Evolutionary conservation across 768 basidiomycete species (phyloP), one percentile per base, ranked within the genome.

Genomic region (Cystobasidium tubakii): DNA sequence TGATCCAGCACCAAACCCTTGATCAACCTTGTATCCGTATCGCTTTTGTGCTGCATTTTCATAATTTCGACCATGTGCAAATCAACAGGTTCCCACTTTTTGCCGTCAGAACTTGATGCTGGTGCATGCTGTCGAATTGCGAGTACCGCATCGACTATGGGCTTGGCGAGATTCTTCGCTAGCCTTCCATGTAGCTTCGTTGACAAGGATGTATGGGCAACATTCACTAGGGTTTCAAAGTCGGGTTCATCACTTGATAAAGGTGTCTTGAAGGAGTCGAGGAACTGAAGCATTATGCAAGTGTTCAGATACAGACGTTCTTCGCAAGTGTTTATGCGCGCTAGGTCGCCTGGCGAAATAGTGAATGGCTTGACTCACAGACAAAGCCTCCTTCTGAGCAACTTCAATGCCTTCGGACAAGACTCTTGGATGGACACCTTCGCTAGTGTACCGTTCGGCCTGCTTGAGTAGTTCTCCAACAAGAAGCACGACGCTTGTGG

Each of bases 1-100:
- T 98, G 95, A 83, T 99, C 96, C 78, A 99, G 85, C 55, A 99
- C 96, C 73, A 99, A 85, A 42, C 96, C 96, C 78, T 91, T 89
- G 79, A 99, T 84, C 44, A 99, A 87, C 81, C 96, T 90, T 34
- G 96, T 99, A 82, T 99, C 96, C 27, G 92, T 92, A 75, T 96
- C 92, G 53, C 90, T 94, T 79, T 94, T 90, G 83, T 99, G 96
- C 82, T 96, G 95, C 96, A 99, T 99, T 84, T 98, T 98, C 96
- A 98, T 98, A 75, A 98, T 88, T 83, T 99, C 96, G 65, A 99
- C 84, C 96, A 99, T 99, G 83, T 98, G 95, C 72, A 99, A 85
- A 84, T 99, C 96, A 80, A 98, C 94, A 63, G 94, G 92, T 77
- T 93, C 88, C 66, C 85, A 86, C 79, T 89, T 88, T 75, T 84